phyloP scores from a whole-genome alignment of 2,329 filamentous ascomycete species.

The Nigrospora sphaerica region DNA sequence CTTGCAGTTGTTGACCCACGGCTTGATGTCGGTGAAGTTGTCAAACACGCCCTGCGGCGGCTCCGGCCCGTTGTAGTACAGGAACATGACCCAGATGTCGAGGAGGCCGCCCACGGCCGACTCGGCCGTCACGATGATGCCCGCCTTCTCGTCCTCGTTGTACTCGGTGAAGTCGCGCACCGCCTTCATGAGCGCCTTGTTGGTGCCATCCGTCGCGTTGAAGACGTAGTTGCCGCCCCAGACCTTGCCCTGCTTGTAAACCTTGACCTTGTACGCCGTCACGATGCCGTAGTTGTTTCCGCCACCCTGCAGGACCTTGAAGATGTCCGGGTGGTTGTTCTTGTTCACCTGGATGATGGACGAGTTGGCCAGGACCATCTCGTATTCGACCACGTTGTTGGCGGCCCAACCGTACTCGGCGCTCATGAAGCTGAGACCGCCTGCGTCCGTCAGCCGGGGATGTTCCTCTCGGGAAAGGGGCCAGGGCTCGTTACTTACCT shows the following conservation, averaged over 20 bases:
- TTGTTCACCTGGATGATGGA: slow-evolving; percentile 36
- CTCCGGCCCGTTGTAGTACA: slow-evolving; percentile 53
- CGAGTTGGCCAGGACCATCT: slow-evolving; percentile 46
- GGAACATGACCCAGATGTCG: slow-evolving; percentile 52
- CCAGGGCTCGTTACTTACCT: slow-evolving; percentile 39
- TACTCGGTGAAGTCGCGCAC: slow-evolving; percentile 49
- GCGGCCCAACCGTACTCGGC: slow-evolving; percentile 42
- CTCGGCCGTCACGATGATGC: slow-evolving; percentile 50
- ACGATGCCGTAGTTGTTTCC: slow-evolving; percentile 50
- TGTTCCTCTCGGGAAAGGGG: neutral
- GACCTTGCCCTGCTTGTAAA: slow-evolving; percentile 30
- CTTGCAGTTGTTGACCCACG: slow-evolving; percentile 35
- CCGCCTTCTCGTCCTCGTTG: slow-evolving; percentile 52
- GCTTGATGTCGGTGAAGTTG: slow-evolving; percentile 43
- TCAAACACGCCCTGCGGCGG: slow-evolving; percentile 47
- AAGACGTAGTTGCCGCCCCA: slow-evolving; percentile 37
- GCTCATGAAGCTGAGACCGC: slow-evolving; percentile 38
- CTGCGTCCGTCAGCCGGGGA: neutral
- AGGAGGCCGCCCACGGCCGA: slow-evolving; percentile 33
- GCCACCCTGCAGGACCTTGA: slow-evolving; percentile 45
- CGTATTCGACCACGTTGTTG: slow-evolving; percentile 39
- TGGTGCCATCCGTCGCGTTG: slow-evolving; percentile 20
- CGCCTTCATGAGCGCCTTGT: slow-evolving; percentile 32
- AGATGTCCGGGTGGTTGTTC: slow-evolving; percentile 38
- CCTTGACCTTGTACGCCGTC: slow-evolving; percentile 35